Evolutionary conservation across 2,329 filamentous ascomycete species (phyloP), one percentile per base, ranked within the genome.

Genomic region (Chrysoporthe cubensis): DNA sequence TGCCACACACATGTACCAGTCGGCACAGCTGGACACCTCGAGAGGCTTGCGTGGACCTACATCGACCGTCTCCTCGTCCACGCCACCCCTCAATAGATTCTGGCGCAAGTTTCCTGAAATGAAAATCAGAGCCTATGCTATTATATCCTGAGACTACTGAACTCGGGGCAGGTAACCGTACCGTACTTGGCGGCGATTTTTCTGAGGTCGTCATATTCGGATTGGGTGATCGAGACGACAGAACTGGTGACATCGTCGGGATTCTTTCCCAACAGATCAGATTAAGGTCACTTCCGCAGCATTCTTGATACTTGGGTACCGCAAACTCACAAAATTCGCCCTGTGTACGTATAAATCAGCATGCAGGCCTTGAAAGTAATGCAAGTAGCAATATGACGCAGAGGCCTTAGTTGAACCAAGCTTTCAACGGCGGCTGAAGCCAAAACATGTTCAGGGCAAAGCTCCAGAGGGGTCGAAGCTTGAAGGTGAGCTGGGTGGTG

Each of bases 121-220:
- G 46, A 57, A 57, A 62, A 70, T 73, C 46, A 66, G 60, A 61
- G 44, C 1, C 3, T 32, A 18, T 54, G n/a, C 16, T n/a, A 34
- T 18, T 9, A 59, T 37, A 54, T 62, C 71, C 54, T 71, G 64
- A 54, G 44, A 21, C 21, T 52, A 43, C 64, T 67, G 34, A 16
- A 44, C 56, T 52, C 43, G 44, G 26, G 44, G 16, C 37, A 18
- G 34, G 54, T 66, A 71, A 62, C 32, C 80, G 71, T 82, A 90
- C 88, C 80, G 74, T 88, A 90, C 76, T 89, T 83, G 68, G 79
- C 81, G 62, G 82, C 80, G 65, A 73, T 71, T 66, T 83, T 76
- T 72, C 88, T 81, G 69, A 93, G 81, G 61, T 76, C 77, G 62
- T 89, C 84, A 77, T 93, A 87, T 74, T 93, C 88, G 62, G 78